Base-by-base conservation (phyloP, 768 basidiomycete genomes). In the Podaxis rugospora region DNA sequence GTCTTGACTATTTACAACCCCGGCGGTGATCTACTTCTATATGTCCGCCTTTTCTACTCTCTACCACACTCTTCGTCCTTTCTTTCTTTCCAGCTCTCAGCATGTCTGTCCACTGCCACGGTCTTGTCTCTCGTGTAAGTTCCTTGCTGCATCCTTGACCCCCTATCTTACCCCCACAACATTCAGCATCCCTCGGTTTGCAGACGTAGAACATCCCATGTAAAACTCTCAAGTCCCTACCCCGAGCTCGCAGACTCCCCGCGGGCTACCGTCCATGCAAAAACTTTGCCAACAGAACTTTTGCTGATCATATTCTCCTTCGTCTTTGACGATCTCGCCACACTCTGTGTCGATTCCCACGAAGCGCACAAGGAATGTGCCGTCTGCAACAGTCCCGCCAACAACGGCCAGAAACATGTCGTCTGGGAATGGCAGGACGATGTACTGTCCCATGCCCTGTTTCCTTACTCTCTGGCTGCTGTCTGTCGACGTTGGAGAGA, bases 401-500 rank as follows among this genome's bases (percentile, higher is more conserved):
- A 16, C 36, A 27, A n/a, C 2, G 25, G 42, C 14, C 55, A 23
- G 25, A 56, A 56, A 32, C 55, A 56, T 44, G 44, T 56, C 42
- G 28, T 56, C 7, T 56, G 55, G 55, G 55, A 56, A 44, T 56
- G 55, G 55, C 55, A 46, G 14, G 55, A 56, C 27, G 42, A 56
- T 9, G 40, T 56, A 9, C 6, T 25, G 42, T 46, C 42, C 10
- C n/a, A 46, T 14, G 42, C 42, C 49, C 47, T 60, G 36, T 65
- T 65, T 42, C 64, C 64, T 9, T 60, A 65, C 51, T 59, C 61
- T 16, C 61, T 62, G 10, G 32, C 57, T 2, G 57, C 54, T 1
- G 64, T 65, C 21, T 65, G 64, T 21, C 35, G 54, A 10, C 18
- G 37, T 1, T 65, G 64, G 64, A 59, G 64, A 50, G 27, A 60